phyloP scores from a whole-genome alignment of 1,284 basidiomycete species.

The Baeospora myosura region DNA sequence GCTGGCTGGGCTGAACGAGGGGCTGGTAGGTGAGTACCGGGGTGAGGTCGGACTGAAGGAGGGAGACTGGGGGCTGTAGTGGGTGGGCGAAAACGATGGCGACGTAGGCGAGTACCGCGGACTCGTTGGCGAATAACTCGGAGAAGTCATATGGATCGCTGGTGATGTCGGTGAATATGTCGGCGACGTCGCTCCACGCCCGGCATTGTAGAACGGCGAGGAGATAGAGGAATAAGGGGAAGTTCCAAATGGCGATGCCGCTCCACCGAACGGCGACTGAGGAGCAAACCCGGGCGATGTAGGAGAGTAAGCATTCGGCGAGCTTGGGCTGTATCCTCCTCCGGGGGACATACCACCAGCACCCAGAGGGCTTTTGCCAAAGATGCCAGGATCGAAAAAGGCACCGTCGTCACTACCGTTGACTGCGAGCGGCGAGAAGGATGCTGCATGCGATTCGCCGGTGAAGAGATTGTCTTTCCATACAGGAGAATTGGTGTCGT shows the following conservation, averaged over 20 bases:
- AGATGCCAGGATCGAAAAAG: slow-evolving; percentile 68
- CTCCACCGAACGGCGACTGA: slow-evolving; percentile 75
- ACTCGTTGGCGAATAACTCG: slow-evolving; percentile 83
- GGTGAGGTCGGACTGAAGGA: slow-evolving; percentile 83
- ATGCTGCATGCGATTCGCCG: slow-evolving; percentile 79
- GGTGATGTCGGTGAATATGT: slow-evolving; percentile 85
- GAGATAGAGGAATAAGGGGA: slow-evolving; percentile 76
- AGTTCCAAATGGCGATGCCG: slow-evolving; percentile 76
- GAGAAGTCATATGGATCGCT: slow-evolving; percentile 72
- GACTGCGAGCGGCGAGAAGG: slow-evolving; percentile 91
- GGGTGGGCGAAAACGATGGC: slow-evolving; percentile 80
- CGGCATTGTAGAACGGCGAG: slow-evolving; percentile 77
- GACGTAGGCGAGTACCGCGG: slow-evolving; percentile 82
- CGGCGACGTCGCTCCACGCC: slow-evolving; percentile 65
- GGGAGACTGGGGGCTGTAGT: slow-evolving; percentile 77
- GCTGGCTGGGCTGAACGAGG: slow-evolving; percentile 82
- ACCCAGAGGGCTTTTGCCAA: slow-evolving; percentile 77
- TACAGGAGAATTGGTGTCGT: slow-evolving; percentile 83
- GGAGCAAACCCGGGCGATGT: slow-evolving; percentile 81
- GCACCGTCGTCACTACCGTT: slow-evolving; percentile 79
- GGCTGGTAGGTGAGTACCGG: slow-evolving; percentile 78
- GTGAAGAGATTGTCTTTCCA: slow-evolving; percentile 69
- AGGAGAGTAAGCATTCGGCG: slow-evolving; percentile 79
- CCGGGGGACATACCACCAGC: slow-evolving; percentile 77
- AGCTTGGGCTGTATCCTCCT: slow-evolving; percentile 73